Conservation (phyloP, 805 yeast genomes). For the Jamesozyma spencerorum region DNA sequence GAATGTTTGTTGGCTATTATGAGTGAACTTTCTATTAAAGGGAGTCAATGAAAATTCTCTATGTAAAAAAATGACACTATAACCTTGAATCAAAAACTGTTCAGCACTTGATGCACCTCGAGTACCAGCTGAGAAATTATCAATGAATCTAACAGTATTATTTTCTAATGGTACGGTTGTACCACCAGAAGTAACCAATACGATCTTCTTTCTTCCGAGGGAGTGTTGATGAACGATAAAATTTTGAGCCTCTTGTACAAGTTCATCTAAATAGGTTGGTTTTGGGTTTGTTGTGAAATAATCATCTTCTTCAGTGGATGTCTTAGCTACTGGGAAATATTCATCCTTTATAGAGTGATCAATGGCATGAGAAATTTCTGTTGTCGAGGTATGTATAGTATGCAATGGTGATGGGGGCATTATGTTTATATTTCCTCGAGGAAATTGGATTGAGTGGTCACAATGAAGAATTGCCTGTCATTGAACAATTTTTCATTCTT, state of each 20-base stretch:
- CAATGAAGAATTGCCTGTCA: neutral
- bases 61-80: slow-evolving; percentile 87
- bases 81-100: slow-evolving; percentile 72
- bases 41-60: slow-evolving; percentile 89
- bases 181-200: slow-evolving; percentile 89
- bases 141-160: slow-evolving; percentile 93
- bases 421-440: too few species aligned
- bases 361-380: slow-evolving; percentile 64
- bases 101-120: slow-evolving; percentile 97
- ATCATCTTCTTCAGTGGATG: slow-evolving; percentile 53
- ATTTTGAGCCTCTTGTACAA: slow-evolving; percentile 45
- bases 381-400: slow-evolving; percentile 53
- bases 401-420: neutral
- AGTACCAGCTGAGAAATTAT: slow-evolving; percentile 95
- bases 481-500: too few species aligned
- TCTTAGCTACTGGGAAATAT: slow-evolving; percentile 60
- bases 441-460: too few species aligned
- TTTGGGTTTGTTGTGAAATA: slow-evolving; percentile 67
- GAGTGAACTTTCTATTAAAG: slow-evolving; percentile 81
- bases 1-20: slow-evolving; percentile 67
- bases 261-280: slow-evolving; percentile 62
- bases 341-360: slow-evolving; percentile 61
- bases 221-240: slow-evolving; percentile 51
- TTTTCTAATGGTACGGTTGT: slow-evolving; percentile 96
- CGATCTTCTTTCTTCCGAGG: slow-evolving; percentile 45